Base-by-base conservation (phyloP, 768 basidiomycete genomes). In the Crucibulum laeve region DNA sequence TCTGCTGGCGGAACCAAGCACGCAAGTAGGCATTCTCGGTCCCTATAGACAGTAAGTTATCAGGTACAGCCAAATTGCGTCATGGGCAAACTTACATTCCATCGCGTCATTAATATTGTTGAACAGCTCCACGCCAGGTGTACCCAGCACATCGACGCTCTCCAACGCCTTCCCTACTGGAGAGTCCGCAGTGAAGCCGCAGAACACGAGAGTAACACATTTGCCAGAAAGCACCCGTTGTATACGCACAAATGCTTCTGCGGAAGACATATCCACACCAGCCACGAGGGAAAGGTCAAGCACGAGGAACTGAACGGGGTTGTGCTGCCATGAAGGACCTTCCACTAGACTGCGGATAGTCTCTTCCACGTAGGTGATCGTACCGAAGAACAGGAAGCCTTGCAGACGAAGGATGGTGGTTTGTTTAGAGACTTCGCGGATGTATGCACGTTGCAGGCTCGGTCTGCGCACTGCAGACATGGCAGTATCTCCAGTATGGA, bases 381-480 rank as follows among this genome's bases (percentile, higher is more conserved):
- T 99, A 3, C 95, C 91, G 58, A 93, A 92, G 72, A 93, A 94
- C 23, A 93, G 70, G 67, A 90, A 92, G 0, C 87, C 87, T 71
- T 97, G 96, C 1, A 97, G 67, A 43, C 85, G 82, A 53, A 97
- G 70, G 33, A 97, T 81, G 4, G 84, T 83, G 0, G 93, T 96
- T 63, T 96, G 93, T 49, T 82, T 85, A 4, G 95, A 89, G 18
- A 94, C 90, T 47, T 92, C 86, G n/a, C 84, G 84, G 21, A 99
- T 81, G 62, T 95, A 97, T 3, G 81, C 84, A 11, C 91, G 76
- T 58, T 98, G 95, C 3, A 84, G 74, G 44, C 82, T 83, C 0
- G 94, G 95, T 17, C 95, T 72, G 7, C 95, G 82, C 3, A 98
- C 95, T 1, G 93, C 91, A 2, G 93, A 96, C 60, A 91, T 81